A percentile compares a stretch with the other conserved stretches of the same genome.
Evolutionary conservation across 371 early-diverging fungal genomes (phyloP).

Genomic region (Mortierella polycephala): DNA sequence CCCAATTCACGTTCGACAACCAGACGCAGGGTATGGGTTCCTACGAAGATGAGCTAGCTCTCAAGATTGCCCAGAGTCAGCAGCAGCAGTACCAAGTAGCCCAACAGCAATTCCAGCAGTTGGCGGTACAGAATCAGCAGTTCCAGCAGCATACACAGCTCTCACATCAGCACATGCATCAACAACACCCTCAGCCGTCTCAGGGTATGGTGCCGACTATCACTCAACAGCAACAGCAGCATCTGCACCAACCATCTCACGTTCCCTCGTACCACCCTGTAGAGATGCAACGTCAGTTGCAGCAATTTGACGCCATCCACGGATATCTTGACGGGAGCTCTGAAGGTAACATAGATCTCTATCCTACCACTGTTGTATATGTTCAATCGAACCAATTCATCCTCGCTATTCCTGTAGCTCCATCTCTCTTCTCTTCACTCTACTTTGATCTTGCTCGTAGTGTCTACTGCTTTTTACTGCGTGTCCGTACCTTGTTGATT

Average conservation of each 20-base stretch:
- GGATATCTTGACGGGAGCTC: slow-evolving; percentile 42
- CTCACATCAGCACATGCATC: slow-evolving; percentile 1
- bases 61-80: slow-evolving; percentile 40
- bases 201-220: slow-evolving; percentile 2
- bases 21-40: slow-evolving; percentile 44
- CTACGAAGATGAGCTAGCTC: slow-evolving; percentile 43
- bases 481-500: too few species aligned
- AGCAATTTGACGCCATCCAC: slow-evolving; percentile 53
- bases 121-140: slow-evolving; percentile 11
- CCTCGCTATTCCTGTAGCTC: slow-evolving; percentile 1
- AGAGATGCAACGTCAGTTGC: slow-evolving; percentile 37
- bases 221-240: slow-evolving; percentile 9
- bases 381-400: not conserved
- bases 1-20: slow-evolving; percentile 76
- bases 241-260: slow-evolving; percentile 19
- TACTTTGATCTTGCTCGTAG: too few species aligned
- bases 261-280: slow-evolving; percentile 22
- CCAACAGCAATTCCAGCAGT: slow-evolving; percentile 20
- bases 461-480: too few species aligned
- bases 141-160: slow-evolving; percentile 14
- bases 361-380: not conserved
- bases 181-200: slow-evolving; percentile 5
- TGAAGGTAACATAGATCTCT: slow-evolving; percentile 22
- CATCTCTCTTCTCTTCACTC: too few species aligned
- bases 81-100: slow-evolving; percentile 32